Evolutionary conservation across 2,329 filamentous ascomycete genomes (phyloP), one percentile per base, ranked within the genome.

Genomic region (Colletotrichum coccodes): DNA sequence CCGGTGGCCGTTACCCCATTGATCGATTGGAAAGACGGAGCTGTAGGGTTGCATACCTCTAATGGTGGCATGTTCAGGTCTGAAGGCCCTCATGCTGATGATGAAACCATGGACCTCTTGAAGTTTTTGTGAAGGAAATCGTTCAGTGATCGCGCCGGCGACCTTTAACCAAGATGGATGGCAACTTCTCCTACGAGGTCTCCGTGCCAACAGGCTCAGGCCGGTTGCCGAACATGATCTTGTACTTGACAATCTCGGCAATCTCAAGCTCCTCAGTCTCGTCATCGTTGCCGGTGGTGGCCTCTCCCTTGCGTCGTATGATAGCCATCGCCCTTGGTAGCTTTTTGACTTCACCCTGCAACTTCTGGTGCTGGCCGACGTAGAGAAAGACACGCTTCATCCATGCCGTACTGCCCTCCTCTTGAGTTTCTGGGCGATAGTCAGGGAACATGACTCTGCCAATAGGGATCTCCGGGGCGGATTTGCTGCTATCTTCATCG

Each of bases 321-420:
- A 98, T 84, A 4, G 92, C 96, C 72, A 98, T 77, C 3, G 95
- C 91, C 75, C 89, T 92, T 6, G 88, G 87, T 57, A 98, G 81
- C 80, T 94, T 97, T 85, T 94, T 97, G 56, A 97, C 90, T 79
- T 98, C 94, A 4, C 96, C 96, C 1, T 90, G 93, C 76, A 98
- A 87, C 69, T 95, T 88, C 82, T 98, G 96, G 78, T 98, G 92
- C 76, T 91, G 89, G 6, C 95, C 96, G 5, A 98, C 88, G 77
- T 95, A 97, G 56, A 98, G 83, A 76, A 97, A 93, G 32, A 95
- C 94, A 40, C 89, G 87, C 81, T 94, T 97, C 93, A 95, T 97
- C 95, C 95, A 98, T 11, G 87, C 87, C 0, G 89, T 91, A 73
- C 89, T 87, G 18, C 83, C 83, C 0, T 78, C 74, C 52, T 83